These are phyloP conservation scores for Monosporozyma servazzii DNA, from an alignment of 805 yeast species.

Conservation along the genomic window DNA sequence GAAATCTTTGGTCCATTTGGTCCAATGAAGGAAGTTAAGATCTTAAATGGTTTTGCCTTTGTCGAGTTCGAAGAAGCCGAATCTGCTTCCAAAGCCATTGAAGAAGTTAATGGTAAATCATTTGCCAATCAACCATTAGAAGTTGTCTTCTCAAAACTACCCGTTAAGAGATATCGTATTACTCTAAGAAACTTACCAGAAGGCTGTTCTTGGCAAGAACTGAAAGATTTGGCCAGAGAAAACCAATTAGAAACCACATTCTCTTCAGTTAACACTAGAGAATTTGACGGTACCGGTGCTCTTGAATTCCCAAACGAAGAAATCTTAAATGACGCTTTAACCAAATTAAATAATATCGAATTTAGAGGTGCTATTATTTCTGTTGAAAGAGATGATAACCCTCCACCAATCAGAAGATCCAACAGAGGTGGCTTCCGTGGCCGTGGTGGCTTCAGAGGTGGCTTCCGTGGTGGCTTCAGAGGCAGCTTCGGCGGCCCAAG, in stretches of 20 bases:
- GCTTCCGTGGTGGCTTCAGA: conserved; percentile 34
- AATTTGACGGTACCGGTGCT: conserved; percentile 40
- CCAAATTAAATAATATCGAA: conserved; percentile 60
- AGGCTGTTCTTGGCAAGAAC: conserved; percentile 77
- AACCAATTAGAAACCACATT: conserved; percentile 59
- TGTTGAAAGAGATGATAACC: conserved; percentile 68
- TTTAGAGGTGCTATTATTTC: conserved; percentile 60
- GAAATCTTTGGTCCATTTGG: conserved; percentile 62
- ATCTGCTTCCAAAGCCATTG: conserved; percentile 66
- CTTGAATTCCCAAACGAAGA: conserved; percentile 51
- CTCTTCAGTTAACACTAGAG: conserved; percentile 38
- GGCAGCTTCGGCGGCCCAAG: conserved; percentile 37
- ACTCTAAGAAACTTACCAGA: conserved; percentile 63
- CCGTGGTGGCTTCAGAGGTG: conserved; percentile 42
- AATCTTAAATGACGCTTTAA: conserved; percentile 65
- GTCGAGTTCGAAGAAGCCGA: conserved; percentile 74
- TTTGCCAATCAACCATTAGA: conserved; percentile 46
- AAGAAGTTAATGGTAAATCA: conserved; percentile 61
- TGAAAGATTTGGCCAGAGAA: conserved; percentile 83
- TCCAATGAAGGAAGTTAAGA: conserved; percentile 55
- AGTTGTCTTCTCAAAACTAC: conserved; percentile 35
- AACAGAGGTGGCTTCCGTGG: conserved; percentile 40
- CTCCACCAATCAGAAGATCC: conserved; percentile 42
- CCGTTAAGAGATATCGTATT: conserved; percentile 68
- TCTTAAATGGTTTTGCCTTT: conserved; percentile 80